Conservation (phyloP, 208 protist species). For the Porcisia hertigi region DNA sequence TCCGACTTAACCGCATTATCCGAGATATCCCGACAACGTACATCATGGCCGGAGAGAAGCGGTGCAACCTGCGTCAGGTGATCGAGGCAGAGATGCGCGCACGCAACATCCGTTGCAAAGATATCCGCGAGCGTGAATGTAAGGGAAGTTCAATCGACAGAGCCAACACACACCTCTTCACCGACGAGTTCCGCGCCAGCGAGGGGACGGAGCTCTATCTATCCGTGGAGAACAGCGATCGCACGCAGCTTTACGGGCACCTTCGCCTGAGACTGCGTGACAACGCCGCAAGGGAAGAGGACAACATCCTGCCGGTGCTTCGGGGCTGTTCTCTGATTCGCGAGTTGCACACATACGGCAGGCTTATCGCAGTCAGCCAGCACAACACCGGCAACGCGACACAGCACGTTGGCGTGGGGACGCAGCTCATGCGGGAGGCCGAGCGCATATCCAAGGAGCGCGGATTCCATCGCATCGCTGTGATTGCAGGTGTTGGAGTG, state of each 20-base stretch:
- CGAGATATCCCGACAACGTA: conserved; percentile 99
- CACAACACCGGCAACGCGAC: conserved; percentile 91
- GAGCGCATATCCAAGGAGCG: conserved; percentile 94
- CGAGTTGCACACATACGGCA: conserved; percentile 98
- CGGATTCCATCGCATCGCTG: conserved; percentile 91
- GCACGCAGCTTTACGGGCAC: conserved; percentile 87
- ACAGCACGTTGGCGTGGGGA: conserved; percentile 98
- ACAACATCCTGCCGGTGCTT: conserved; percentile 89
- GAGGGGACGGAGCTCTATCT: conserved; percentile 85
- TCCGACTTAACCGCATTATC: conserved; percentile 98
- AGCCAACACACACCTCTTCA: conserved; percentile 63
- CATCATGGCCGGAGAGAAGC: conserved; percentile 96
- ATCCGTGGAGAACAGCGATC: conserved; percentile 80
- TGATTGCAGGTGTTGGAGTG: conserved; percentile 98
- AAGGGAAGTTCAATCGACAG: conserved; percentile 75
- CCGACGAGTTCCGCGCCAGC: conserved; percentile 80
- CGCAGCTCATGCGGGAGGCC: conserved; percentile 97
- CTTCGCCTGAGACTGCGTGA: conserved; percentile 85
- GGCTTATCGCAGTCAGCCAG: conserved; percentile 69
- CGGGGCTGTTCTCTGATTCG: conserved; percentile 94
- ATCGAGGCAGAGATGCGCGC: conserved; percentile 95
- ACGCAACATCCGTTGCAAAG: conserved; percentile 89
- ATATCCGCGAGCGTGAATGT: conserved; percentile 96
- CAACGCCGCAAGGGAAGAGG: conserved; percentile 43
- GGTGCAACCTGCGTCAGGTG: conserved; percentile 98